A percentile compares a stretch with the other conserved stretches of the same genome.
Conservation (phyloP, 2,329 filamentous ascomycete species). For the Xylaria sp. region DNA sequence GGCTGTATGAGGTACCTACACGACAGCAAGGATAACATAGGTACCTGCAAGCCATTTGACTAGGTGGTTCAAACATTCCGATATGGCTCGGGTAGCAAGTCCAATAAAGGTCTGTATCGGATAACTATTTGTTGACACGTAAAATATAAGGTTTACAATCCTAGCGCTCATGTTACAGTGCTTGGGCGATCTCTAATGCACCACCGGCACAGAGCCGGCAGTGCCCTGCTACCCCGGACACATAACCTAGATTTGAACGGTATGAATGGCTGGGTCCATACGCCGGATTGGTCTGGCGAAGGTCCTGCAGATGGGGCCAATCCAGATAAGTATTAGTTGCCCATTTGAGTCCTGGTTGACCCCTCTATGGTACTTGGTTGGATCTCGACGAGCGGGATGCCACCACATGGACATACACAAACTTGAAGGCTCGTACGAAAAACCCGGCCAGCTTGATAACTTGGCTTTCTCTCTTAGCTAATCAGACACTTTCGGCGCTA, state of each 20-base stretch:
- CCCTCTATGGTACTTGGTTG: background rate
- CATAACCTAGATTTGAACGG: background rate
- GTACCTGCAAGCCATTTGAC: too few relatives aligned
- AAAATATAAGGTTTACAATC: background rate
- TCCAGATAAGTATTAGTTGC: slow-evolving; percentile 1
- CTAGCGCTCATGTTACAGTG: background rate
- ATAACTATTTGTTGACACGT: background rate
- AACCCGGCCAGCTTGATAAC: too few relatives aligned
- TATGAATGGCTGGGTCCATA: background rate
- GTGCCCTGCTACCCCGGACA: slow-evolving; percentile 5
- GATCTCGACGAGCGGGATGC: background rate
- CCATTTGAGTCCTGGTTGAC: background rate
- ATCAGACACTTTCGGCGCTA: too few relatives aligned
- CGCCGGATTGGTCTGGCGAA: background rate
- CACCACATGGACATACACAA: too few relatives aligned
- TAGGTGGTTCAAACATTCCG: background rate
- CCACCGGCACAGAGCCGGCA: slow-evolving; percentile 10
- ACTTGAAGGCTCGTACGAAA: too few relatives aligned
- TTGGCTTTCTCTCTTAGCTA: too few relatives aligned
- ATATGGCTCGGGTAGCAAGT: too few relatives aligned
- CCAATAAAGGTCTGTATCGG: background rate
- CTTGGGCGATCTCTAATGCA: slow-evolving; percentile 7
- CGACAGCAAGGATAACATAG: background rate
- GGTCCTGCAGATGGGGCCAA: slow-evolving; percentile 5
- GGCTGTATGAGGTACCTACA: background rate